These are phyloP conservation scores for Coniochaeta pulveracea DNA, from an alignment of 2,329 filamentous ascomycete genomes.

Conservation along the genomic window DNA sequence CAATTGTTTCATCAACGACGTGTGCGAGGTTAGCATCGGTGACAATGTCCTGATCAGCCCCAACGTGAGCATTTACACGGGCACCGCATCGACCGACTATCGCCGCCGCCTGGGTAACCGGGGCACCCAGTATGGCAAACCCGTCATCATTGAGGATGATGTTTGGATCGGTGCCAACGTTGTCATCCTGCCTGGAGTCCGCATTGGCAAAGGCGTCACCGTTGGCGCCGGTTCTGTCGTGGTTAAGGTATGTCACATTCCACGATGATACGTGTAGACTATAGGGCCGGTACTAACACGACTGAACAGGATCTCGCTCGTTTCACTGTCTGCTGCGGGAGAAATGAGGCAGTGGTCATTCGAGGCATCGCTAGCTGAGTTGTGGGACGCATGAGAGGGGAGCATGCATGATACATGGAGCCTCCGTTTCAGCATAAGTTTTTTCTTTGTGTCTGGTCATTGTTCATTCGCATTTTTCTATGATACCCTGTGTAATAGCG, in stretches of 20 bases:
- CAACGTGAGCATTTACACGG: constrained; percentile 77
- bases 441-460: background rate
- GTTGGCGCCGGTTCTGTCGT: constrained; percentile 80
- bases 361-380: constrained; percentile 2
- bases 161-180: constrained; percentile 73
- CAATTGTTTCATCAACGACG: constrained; percentile 78
- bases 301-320: constrained; percentile 13
- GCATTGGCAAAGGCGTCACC: constrained; percentile 66
- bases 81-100: constrained; percentile 61
- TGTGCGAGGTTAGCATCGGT: constrained; percentile 73
- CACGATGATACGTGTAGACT: background rate
- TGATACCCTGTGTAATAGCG: constrained; percentile 5
- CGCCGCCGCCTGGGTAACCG: constrained; percentile 63
- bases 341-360: constrained; percentile 1
- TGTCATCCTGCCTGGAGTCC: constrained; percentile 67
- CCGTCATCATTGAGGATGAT: constrained; percentile 74
- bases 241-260: constrained; percentile 45
- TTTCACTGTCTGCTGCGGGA: constrained; percentile 13
- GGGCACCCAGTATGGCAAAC: constrained; percentile 57
- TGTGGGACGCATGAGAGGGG: no score
- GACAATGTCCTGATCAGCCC: constrained; percentile 67
- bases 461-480: background rate
- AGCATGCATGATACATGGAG: no score
- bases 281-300: background rate
- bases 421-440: constrained; percentile 3